Base-by-base conservation (phyloP, 371 early-diverging fungal species). In the Mortierella sp. region DNA sequence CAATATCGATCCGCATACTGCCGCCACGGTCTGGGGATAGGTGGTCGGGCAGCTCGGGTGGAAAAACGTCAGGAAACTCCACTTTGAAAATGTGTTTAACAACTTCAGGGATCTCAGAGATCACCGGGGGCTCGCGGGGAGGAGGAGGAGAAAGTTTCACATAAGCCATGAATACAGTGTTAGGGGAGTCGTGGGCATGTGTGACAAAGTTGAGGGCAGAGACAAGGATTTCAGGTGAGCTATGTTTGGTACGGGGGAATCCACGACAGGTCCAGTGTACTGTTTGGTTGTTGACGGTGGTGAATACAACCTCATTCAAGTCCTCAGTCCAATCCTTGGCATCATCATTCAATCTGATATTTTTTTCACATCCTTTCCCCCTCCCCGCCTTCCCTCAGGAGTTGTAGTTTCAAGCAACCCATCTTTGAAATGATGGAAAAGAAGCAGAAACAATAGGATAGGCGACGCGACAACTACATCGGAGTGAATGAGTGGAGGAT, bases 51-150 rank as follows among this genome's bases (percentile, higher is more conserved):
- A 74, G 48, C 0, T 9, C 31, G 4, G 31, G 4, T 0, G 68
- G 74, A 19, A 74, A 68, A 1, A 74, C 50, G 19, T 68, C 68
- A 0, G 41, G 53, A 24, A 66, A 73, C 48, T 64, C 71, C 22
- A 31, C 58, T 22, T 31, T 37, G 37, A 73, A 29, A 22, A 69
- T 41, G n/a, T 26, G 69, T 0, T 43, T 0, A n/a, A 69, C 55
- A 14, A 14, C 55, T 2, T 52, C 69, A 52, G 69, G 53, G 2
- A 55, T 41, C 19, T 55, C 58, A 13, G 47, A 24, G 39, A 11
- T 47, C 0, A 34, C 7, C 1, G 16, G 11, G 19, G 66, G 66
- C 7, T 44, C 29, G 4, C 19, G 45, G 0, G 66, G 10, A 10
- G 29, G 29, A 34, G 66, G 66, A 48, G 43, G 1, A 14, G 9